phyloP scores from a whole-genome alignment of 257 asterid genomes.

The Fraxinus cuspidata region DNA sequence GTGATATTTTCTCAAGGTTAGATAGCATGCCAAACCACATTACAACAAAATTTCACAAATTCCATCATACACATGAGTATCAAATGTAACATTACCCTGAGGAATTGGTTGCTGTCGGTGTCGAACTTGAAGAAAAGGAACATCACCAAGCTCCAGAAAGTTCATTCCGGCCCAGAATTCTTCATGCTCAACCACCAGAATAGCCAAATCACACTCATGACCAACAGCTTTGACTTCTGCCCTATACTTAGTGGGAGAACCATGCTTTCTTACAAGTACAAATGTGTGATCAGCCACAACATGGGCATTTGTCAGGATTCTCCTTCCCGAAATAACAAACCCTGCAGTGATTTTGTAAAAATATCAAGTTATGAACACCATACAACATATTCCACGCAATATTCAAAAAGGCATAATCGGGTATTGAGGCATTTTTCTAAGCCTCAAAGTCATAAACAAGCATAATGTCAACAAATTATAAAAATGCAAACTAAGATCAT shows the following conservation, averaged over 20 bases:
- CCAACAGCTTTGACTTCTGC: constrained; percentile 91
- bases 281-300: constrained; percentile 98
- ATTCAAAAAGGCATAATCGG: too few relatives aligned
- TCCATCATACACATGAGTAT: background rate
- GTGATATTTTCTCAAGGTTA: background rate
- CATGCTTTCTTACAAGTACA: constrained; percentile 94
- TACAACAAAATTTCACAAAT: background rate
- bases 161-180: constrained; percentile 93
- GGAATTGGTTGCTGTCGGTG: too few relatives aligned
- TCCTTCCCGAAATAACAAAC: constrained; percentile 75
- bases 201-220: constrained; percentile 97
- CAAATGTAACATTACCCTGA: background rate
- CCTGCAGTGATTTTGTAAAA: constrained; percentile 45
- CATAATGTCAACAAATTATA: too few relatives aligned
- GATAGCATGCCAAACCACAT: background rate
- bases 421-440: too few relatives aligned
- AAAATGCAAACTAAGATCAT: too few relatives aligned
- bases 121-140: constrained; percentile 94
- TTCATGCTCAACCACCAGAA: constrained; percentile 73
- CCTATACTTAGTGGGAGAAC: constrained; percentile 83
- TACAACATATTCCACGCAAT: background rate
- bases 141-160: constrained; percentile 79
- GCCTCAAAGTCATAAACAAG: too few relatives aligned
- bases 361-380: constrained; percentile 20
- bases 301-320: constrained; percentile 94